Base-by-base conservation (phyloP, 129 eudicot species). In the Sambucus nigra region DNA sequence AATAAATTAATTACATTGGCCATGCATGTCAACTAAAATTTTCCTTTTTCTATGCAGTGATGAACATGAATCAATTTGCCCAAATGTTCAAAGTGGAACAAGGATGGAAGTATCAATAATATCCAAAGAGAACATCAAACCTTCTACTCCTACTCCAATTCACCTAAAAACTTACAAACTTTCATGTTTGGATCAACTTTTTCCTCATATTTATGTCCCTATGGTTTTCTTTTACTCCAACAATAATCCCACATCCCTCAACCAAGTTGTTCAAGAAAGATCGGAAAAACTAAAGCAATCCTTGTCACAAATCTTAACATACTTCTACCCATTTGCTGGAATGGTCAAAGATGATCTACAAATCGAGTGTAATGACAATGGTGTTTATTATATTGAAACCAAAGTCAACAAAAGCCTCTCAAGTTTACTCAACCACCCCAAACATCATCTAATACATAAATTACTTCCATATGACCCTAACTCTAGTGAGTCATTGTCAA, bases 341-440 rank as follows among this genome's bases (percentile, higher is more conserved):
- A 42, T 26, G 39, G 17, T 58, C 5, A 42, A 4, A 58, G 53
- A 58, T 17, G 21, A 42, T 4, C 38, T 16, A 7, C 25, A 25
- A 10, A 26, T 58, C 17, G 63, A 42, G 0, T 58, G 63, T 41
- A 42, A 58, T 5, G 63, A 58, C 5, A 41, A 58, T 18, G 63
- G 63, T 5, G 51, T 58, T 17, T 4, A 40, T 15, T 58, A 41
- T n/a, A 10, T 26, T 2, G 26, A 58, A 28, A 42, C 53, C 7
- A 18, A 13, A 4, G 63, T 58, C 1, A 42, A 58, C 17, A 5
- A 19, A 1, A 28, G 3, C 7, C 51, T 58, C 32, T n/a, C 51
- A 0, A 51, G 42, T n/a, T 58, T 58, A 16, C 63, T 58, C 8
- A 5, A 16, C 8, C 35, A 58, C 18, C 50, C 64, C 3, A 12